These are phyloP conservation scores for Phylloporus sp. DNA, from an alignment of 768 basidiomycete genomes.

Conservation along the genomic window DNA sequence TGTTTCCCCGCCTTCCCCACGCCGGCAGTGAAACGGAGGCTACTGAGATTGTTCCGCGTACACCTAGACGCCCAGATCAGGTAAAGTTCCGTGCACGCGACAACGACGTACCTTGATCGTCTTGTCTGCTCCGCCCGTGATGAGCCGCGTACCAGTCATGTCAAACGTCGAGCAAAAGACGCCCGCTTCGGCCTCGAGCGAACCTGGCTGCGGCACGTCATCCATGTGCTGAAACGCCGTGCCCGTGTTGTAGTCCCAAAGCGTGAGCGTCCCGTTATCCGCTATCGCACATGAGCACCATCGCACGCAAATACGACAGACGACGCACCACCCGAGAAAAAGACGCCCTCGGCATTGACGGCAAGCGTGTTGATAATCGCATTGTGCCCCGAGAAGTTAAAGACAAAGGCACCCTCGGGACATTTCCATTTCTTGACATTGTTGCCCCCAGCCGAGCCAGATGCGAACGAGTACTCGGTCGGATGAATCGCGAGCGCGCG, in stretches of 20 bases:
- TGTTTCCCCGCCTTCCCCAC: background rate
- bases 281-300: constrained; percentile 38
- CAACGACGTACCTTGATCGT: constrained; percentile 84
- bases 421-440: constrained; percentile 99
- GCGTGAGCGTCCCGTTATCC: constrained; percentile 86
- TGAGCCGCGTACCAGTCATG: constrained; percentile 87
- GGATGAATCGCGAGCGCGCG: constrained; percentile 93
- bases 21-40: background rate
- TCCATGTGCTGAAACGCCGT: constrained; percentile 93
- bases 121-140: constrained; percentile 97
- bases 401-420: constrained; percentile 92
- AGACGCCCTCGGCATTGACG: constrained; percentile 93
- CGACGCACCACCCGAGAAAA: constrained; percentile 88
- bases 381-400: constrained; percentile 95
- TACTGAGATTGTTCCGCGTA: constrained; percentile 60
- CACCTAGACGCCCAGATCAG: constrained; percentile 35
- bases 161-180: constrained; percentile 98
- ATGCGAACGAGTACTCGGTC: constrained; percentile 94
- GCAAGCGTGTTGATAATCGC: constrained; percentile 96
- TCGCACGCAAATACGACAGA: too few species aligned
- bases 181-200: constrained; percentile 94
- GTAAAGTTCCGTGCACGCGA: background rate
- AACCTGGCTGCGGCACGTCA: constrained; percentile 95
- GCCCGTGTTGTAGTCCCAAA: constrained; percentile 96
- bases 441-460: constrained; percentile 95